Evolutionary conservation across 78 protist species (phyloP), one percentile per base, ranked within the genome.

Genomic region (Dictyostelium capitatum): DNA sequence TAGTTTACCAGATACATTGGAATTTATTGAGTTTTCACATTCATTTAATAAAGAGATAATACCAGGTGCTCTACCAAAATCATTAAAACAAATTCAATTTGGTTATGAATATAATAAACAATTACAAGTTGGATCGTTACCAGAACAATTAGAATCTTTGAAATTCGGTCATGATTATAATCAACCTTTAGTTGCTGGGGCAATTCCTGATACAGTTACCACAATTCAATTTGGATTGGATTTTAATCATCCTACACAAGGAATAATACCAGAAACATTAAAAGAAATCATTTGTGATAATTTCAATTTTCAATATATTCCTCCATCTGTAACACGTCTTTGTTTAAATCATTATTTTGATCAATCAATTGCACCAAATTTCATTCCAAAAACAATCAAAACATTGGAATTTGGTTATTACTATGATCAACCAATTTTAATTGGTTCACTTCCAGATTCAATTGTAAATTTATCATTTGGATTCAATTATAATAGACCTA

Each of bases 341-440:
- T 19, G 30, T 11, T 51, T 82, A 23, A 73, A 73, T 32, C 37
- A 41, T 46, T 62, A 69, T 54, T 82, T 43, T n/a, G 72, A 82
- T 48, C 46, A 47, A 50, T 10, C 48, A 1, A 64, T 82, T 2
- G n/a, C 46, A n/a, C 89, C 89, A 6, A 15, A 19, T 23, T 28
- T 57, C n/a, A 51, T 82, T 30, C 89, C 89, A 4, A 3, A 48
- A 10, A 28, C 48, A 7, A 30, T 83, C 0, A 20, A 47, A 20
- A n/a, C 46, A 0, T 30, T 83, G 0, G 91, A 83, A 51, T 83
- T 83, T 72, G 91, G 91, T 41, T 77, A 72, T 15, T 75, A 69
- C 7, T 72, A 41, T 54, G 74, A 83, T 12, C 41, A 51, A 32
- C 37, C 50, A 10, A 23, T 83, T 11, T 50, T 12, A 4, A 2